A percentile compares a stretch with the other conserved stretches of the same genome.
phyloP scores from a whole-genome alignment of 2,329 filamentous ascomycete species.

The Apiospora rasikravindrae region DNA sequence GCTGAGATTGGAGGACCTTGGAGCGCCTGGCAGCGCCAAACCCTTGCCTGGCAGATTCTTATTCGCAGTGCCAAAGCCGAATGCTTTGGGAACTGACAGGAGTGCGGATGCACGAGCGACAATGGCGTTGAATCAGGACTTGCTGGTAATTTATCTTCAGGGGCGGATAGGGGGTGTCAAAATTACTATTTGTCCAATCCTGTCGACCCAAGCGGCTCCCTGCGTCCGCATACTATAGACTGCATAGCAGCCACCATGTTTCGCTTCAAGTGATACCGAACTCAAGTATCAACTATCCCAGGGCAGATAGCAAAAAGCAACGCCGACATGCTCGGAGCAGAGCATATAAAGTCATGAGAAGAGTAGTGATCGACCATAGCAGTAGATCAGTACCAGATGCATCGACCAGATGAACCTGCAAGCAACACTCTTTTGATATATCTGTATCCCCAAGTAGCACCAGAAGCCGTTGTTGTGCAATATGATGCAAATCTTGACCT shows the following conservation, averaged over 20 bases:
- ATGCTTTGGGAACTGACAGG: background rate
- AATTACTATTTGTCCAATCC: background rate
- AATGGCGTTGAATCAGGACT: conserved; percentile 17
- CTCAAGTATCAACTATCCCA: background rate
- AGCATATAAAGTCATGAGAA: conserved; percentile 5
- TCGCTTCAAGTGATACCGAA: background rate
- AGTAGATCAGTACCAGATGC: background rate
- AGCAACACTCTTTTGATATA: background rate
- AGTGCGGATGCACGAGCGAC: background rate
- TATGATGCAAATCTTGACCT: background rate
- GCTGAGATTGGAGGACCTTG: background rate
- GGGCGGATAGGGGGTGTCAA: background rate
- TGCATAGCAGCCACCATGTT: conserved; percentile 13
- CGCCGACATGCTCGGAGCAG: background rate
- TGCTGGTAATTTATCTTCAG: background rate
- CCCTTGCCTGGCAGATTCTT: background rate
- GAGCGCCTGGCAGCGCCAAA: background rate
- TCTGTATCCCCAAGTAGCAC: background rate
- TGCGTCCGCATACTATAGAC: conserved; percentile 11
- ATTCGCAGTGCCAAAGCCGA: background rate
- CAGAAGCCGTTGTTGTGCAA: background rate
- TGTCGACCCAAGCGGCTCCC: background rate
- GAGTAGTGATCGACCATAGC: background rate
- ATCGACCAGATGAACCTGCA: background rate
- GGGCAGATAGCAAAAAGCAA: background rate